Evolutionary conservation across 176 grass and related monocot species (phyloP).

Genomic region (Carex pumila): DNA sequence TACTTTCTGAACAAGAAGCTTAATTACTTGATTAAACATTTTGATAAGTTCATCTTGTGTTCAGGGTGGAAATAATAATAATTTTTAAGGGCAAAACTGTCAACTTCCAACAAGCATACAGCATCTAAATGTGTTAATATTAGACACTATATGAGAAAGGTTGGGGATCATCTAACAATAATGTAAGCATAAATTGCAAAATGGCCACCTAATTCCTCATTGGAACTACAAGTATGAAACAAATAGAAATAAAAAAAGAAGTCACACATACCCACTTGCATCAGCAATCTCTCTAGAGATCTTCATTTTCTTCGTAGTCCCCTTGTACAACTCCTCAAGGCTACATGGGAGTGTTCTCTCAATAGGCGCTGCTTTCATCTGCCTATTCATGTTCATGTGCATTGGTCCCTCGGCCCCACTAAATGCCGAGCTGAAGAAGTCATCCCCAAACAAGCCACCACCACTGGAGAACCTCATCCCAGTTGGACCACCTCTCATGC

Average conservation of each 20-base stretch:
- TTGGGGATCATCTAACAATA: background rate
- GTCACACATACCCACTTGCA: conserved; percentile 48
- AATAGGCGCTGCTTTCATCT: conserved; percentile 51
- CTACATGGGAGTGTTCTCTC: conserved; percentile 72
- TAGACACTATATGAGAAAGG: background rate
- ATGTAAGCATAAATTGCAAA: background rate
- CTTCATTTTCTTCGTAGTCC: conserved; percentile 96
- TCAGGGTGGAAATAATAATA: background rate
- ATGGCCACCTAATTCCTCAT: background rate
- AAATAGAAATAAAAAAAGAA: background rate
- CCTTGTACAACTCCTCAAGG: conserved; percentile 88
- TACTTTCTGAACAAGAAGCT: background rate
- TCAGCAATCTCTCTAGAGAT: conserved; percentile 85
- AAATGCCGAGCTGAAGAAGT: conserved; percentile 48
- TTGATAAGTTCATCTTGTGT: background rate
- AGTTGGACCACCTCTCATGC: conserved; percentile 30
- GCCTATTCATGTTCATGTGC: conserved; percentile 32
- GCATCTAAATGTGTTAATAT: background rate
- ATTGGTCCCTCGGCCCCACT: conserved; percentile 27
- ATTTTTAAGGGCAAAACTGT: background rate
- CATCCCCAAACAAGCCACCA: conserved; percentile 47
- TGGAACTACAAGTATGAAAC: background rate
- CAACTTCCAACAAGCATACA: background rate
- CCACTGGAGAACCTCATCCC: conserved; percentile 39
- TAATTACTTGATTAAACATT: background rate